Evolutionary conservation across 768 basidiomycete genomes (phyloP), one percentile per base, ranked within the genome.

Genomic region (Phylloporus sp.): DNA sequence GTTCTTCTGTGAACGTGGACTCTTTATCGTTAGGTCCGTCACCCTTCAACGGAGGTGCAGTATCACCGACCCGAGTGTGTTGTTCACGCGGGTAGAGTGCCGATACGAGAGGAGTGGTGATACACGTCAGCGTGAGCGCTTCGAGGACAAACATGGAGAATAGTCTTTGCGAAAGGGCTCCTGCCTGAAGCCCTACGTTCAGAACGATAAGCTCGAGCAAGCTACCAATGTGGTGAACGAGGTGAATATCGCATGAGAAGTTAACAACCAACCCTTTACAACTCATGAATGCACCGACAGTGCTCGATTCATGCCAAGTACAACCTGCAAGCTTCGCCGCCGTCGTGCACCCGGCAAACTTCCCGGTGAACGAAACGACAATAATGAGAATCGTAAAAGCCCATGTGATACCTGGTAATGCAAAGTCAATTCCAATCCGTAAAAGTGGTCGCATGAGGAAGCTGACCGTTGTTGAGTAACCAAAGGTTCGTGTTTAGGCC

Each of bases 111-210:
- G 90, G 90, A 0, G 89, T 91, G 0, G 93, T 94, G 71, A 92
- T 79, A 72, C 88, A 91, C 0, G 93, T 95, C 31, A 97, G 73
- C 8, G 85, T 67, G 32, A 94, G 72, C 0, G 90, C 86, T 63
- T 88, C 86, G 20, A 97, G 74, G 36, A 97, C 91, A 60, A 97
- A 94, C 92, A 97, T 97, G 1, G 91, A 88, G 71, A 97, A 95
- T 9, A 95, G 87, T 24, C 79, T 78, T 49, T 61, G 76, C 1
- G 84, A 77, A 27, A 98, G 74, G 46, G 95, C 92, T 0, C 82
- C 81, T 5, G 90, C 92, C 2, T 78, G 74, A 3, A 95, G 74
- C 3, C 95, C 95, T 55, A 98, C 90, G 59, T 97, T 99, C 56
- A 98, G 82, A 5, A 98, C 95, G 59, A 98, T 95, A 18, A 97